Percentiles rank a stretch among this genome's conserved stretches.
Evolutionary conservation across 2,329 filamentous ascomycete species (phyloP).

Genomic region (Colletotrichum chlorophyti): DNA sequence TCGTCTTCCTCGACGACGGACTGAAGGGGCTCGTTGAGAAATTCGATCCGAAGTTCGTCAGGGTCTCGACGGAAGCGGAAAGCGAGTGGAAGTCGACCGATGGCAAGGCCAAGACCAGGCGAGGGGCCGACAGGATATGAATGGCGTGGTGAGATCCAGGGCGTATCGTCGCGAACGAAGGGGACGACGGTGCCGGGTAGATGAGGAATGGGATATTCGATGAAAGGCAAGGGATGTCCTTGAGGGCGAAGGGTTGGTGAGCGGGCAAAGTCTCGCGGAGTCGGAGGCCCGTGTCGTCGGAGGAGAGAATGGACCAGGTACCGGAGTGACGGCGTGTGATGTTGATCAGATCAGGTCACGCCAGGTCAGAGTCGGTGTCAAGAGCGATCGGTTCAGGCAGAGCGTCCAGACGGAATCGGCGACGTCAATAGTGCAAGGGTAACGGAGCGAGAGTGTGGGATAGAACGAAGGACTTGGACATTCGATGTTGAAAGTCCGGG

Average conservation of each 20-base stretch:
- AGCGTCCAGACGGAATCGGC: background rate
- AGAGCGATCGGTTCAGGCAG: slow-evolving; percentile 2
- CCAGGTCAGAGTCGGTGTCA: slow-evolving; percentile 2
- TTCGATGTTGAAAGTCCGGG: background rate
- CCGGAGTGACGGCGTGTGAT: background rate
- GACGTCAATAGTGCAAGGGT: background rate
- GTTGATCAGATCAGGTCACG: no score
- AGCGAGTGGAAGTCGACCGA: slow-evolving; percentile 1
- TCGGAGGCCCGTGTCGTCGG: slow-evolving; percentile 1
- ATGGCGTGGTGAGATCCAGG: background rate
- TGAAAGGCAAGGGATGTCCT: background rate
- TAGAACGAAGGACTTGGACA: slow-evolving; percentile 25
- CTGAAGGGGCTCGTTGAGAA: background rate
- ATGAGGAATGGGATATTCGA: slow-evolving; percentile 2
- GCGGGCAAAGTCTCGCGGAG: background rate
- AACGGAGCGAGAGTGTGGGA: slow-evolving; percentile 25
- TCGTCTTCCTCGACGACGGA: background rate
- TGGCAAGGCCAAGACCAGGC: background rate
- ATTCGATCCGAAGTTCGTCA: background rate
- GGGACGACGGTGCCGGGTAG: background rate
- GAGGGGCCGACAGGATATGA: background rate
- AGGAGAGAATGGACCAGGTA: no score
- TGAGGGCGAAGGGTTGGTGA: background rate
- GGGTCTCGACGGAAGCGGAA: background rate
- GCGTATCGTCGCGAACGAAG: slow-evolving; percentile 1